A percentile compares a stretch with the other conserved stretches of the same genome.
Conservation (phyloP, 2,329 filamentous ascomycete species). For the Lasiodiplodia gonubiensis region DNA sequence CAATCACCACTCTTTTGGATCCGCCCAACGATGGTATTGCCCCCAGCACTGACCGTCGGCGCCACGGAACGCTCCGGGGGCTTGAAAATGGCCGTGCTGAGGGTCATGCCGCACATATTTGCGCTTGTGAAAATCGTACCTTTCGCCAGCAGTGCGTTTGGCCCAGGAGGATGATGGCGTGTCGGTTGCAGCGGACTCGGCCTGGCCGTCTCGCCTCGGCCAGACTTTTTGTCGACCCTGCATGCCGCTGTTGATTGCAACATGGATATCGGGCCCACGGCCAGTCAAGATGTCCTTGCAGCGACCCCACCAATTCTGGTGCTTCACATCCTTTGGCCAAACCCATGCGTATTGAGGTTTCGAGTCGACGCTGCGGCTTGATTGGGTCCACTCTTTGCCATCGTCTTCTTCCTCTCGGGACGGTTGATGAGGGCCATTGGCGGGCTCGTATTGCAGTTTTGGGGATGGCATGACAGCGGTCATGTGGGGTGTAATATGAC, state of each 20-base stretch:
- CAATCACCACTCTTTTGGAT: slow-evolving; percentile 9
- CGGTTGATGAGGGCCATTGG: not conserved
- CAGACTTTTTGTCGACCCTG: slow-evolving; percentile 46
- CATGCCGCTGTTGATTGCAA: slow-evolving; percentile 47
- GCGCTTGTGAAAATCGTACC: slow-evolving; percentile 46
- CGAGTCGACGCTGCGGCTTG: slow-evolving; percentile 34
- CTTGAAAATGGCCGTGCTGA: not conserved
- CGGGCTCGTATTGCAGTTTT: slow-evolving; percentile 4
- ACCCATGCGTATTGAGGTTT: slow-evolving; percentile 50
- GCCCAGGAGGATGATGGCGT: slow-evolving; percentile 28
- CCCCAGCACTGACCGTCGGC: slow-evolving; percentile 38
- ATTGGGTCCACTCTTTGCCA: slow-evolving; percentile 36
- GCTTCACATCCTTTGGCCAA: slow-evolving; percentile 52
- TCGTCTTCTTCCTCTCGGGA: slow-evolving; percentile 31
- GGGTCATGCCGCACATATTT: slow-evolving; percentile 39
- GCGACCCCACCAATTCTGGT: slow-evolving; percentile 42
- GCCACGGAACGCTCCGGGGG: slow-evolving; percentile 34
- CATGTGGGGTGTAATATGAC: not conserved
- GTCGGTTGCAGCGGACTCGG: slow-evolving; percentile 30
- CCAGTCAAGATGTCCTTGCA: slow-evolving; percentile 50
- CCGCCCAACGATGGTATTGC: slow-evolving; percentile 28
- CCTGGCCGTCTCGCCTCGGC: slow-evolving; percentile 43
- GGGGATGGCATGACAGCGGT: not conserved
- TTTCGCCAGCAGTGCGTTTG: slow-evolving; percentile 27
- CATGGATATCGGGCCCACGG: slow-evolving; percentile 54